Base-by-base conservation (phyloP, 108 stramenopile genomes). In the Conticribra weissflogii region DNA sequence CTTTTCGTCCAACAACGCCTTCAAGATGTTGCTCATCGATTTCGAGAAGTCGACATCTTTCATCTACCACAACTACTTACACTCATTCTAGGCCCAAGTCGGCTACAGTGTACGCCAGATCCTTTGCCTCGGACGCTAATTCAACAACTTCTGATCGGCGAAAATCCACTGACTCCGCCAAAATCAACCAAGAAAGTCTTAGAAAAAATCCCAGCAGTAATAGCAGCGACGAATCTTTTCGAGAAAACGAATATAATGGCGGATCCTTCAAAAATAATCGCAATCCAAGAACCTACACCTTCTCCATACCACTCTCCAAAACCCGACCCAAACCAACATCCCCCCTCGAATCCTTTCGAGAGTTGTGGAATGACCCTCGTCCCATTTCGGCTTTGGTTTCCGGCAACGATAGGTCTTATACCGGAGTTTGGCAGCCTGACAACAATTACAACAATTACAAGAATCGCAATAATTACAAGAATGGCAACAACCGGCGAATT, bases 291-390 rank as follows among this genome's bases (percentile, higher is more conserved):
- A 78, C 76, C 7, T 29, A 65, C 31, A 54, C 64, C 19, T 85
- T 85, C 63, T 85, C 84, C 24, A 68, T 82, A 0, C 77, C 84
- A 30, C 61, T 85, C 3, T 32, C 56, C 3, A 79, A 74, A 21
- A 59, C 57, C 59, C 66, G 84, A 23, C 84, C 84, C 16, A 70
- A 81, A 48, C 81, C 84, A 27, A 51, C 74, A 19, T 72, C 81
- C 12, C 36, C 64, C 15, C 17, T 36, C 3, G 78, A 59, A 23
- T 76, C 34, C 15, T 72, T 79, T 29, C 62, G 50, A 4, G 67
- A 77, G 68, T 51, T 85, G 28, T 85, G 84, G 84, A 82, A 82
- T 55, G 84, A 85, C 72, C 84, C 84, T 23, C 47, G 84, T 29
- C 84, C 84, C 0, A 63, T 82, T 2, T 51, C 81, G 2, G 65